Conservation (phyloP, 371 early-diverging fungal genomes). For the Mucor sp. region DNA sequence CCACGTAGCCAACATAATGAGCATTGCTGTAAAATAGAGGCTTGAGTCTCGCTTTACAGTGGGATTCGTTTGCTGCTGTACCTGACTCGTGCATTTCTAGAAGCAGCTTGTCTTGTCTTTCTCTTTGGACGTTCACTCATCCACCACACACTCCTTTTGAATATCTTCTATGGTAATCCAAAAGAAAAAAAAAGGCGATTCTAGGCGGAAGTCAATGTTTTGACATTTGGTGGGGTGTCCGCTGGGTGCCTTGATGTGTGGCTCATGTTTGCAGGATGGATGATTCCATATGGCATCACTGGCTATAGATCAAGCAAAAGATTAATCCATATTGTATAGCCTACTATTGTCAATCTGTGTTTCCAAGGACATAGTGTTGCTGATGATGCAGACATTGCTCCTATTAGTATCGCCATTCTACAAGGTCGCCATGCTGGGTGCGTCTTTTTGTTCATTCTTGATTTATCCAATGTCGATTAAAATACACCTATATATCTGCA, state of each 20-base stretch:
- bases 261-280: too few relatives aligned
- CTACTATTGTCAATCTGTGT: not conserved
- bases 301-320: not conserved
- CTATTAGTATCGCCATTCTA: too few relatives aligned
- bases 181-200: slow-evolving; percentile 1
- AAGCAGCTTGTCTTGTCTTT: slow-evolving; percentile 38
- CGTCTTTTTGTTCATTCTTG: too few relatives aligned
- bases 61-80: not conserved
- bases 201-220: not conserved
- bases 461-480: too few relatives aligned
- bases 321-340: not conserved
- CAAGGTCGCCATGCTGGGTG: too few relatives aligned
- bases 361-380: too few relatives aligned
- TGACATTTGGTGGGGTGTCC: not conserved
- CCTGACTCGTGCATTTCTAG: slow-evolving; percentile 18
- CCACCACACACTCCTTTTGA: not conserved
- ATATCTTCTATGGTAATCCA: not conserved
- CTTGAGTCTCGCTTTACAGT: not conserved
- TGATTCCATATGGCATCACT: slow-evolving; percentile 33
- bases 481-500: too few relatives aligned
- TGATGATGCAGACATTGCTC: too few relatives aligned
- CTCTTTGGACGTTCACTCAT: slow-evolving; percentile 53
- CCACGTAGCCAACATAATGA: slow-evolving; percentile 94
- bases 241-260: slow-evolving; percentile 12
- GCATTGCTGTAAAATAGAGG: slow-evolving; percentile 62